Base-by-base conservation (phyloP, 352 stramenopile genomes). In the Blastocystis sp. region DNA sequence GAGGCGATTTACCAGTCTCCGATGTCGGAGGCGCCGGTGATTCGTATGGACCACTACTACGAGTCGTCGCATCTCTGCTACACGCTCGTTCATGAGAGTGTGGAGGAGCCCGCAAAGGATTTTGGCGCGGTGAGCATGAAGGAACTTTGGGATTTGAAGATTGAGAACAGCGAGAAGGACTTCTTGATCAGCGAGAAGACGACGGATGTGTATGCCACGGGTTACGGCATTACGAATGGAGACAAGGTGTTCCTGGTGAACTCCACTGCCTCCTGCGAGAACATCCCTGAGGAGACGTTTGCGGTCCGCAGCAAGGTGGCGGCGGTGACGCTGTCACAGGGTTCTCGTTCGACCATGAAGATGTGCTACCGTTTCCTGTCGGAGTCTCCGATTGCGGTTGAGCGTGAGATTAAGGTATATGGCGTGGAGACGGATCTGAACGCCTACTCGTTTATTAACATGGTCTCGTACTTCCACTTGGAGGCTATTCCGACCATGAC, bases 381-480 rank as follows among this genome's bases (percentile, higher is more conserved):
- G 4, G 69, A 81, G 48, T 3, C 29, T 3, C 24, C 69, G 29
- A n/a, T 81, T 24, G 9, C 16, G 8, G 21, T 32, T 1, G 32
- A 64, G 16, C 16, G 9, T 27, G 18, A 27, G 9, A 40, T 81
- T 16, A 21, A 9, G 32, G 44, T 81, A 44, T 81, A 81, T 48
- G 32, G 44, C 16, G 53, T 81, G 18, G 4, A 44, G n/a, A 64
- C 69, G 14, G 69, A 81, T 42, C 46, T 81, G 44, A 81, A 81
- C 40, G n/a, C n/a, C 44, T 40, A 63, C 29, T 38, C 69, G 6
- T 81, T 81, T 44, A 61, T 46, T n/a, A 40, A 46, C 42, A 48
- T 61, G 14, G 46, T 32, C 0, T 18, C 69, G 6, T 81, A 48
- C 51, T 81, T 81, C 69, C 69, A 81, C 36, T 64, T 81, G 24